phyloP scores from a whole-genome alignment of 1,139 yeast species.

The Hyphopichia khmerensis region DNA sequence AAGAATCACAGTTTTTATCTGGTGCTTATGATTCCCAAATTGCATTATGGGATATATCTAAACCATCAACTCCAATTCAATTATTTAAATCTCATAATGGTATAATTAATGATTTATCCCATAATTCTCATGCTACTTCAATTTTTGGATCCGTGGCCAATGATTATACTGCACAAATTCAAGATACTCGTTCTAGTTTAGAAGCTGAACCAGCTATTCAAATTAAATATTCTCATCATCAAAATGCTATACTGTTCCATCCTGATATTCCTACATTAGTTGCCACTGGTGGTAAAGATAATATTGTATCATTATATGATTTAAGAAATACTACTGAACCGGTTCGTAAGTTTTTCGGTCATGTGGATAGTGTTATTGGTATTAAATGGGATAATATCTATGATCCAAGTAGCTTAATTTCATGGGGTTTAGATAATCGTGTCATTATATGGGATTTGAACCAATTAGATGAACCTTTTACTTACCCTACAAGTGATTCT shows the following conservation, averaged over 20 bases:
- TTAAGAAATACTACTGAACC: slow-evolving; percentile 48
- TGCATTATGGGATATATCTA: slow-evolving; percentile 65
- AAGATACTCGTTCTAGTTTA: slow-evolving; percentile 56
- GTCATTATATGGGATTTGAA: slow-evolving; percentile 52
- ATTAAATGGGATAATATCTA: slow-evolving; percentile 35
- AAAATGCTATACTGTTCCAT: slow-evolving; percentile 51
- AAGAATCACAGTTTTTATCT: slow-evolving; percentile 50
- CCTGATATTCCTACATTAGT: slow-evolving; percentile 43
- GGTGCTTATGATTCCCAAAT: slow-evolving; percentile 69
- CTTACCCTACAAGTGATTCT: slow-evolving; percentile 28
- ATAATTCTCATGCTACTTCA: slow-evolving; percentile 45
- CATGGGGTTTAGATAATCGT: slow-evolving; percentile 53
- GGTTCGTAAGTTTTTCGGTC: slow-evolving; percentile 50
- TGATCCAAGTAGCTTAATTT: slow-evolving; percentile 37
- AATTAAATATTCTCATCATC: slow-evolving; percentile 43
- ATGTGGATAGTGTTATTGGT: slow-evolving; percentile 41
- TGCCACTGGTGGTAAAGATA: slow-evolving; percentile 57
- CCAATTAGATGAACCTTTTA: slow-evolving; percentile 44
- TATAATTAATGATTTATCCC: slow-evolving; percentile 56
- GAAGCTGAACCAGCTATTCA: slow-evolving; percentile 42
- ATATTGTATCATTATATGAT: slow-evolving; percentile 49
- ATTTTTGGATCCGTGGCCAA: slow-evolving; percentile 75
- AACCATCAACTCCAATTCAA: slow-evolving; percentile 43
- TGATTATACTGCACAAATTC: slow-evolving; percentile 64
- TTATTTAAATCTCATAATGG: slow-evolving; percentile 48